Base-by-base conservation (phyloP, 2,329 filamentous ascomycete genomes). In the Colletotrichum brevisporum region DNA sequence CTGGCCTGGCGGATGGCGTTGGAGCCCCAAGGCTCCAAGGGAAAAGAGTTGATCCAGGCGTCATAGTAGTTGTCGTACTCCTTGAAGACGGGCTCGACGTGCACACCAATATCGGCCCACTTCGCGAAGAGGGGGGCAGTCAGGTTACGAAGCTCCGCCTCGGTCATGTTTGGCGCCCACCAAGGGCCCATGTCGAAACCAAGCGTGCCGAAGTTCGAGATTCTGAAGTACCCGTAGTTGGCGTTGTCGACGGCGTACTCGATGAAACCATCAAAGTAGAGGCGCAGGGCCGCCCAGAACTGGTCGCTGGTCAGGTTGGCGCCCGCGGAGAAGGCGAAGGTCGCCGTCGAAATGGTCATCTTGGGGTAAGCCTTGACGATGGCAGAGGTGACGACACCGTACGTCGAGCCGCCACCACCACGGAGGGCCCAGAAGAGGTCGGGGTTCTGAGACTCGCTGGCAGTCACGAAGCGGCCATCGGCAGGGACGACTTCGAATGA, bases 341-440 rank as follows among this genome's bases (percentile, higher is more conserved):
- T 82, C 1, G 83, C 80, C 2, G 83, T 86, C 1, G 82, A 79
- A 3, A 84, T 79, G 0, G 77, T 76, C 5, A 75, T 75, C 66
- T 85, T 82, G 1, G 80, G 77, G 74, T 89, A 80, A 2, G 84
- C 82, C 72, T 85, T 86, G 48, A 85, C 79, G 0, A 86, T 90
- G 74, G 90, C 80, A 1, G 85, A 87, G 8, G 83, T 76, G 1
- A 91, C 87, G 2, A 90, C 81, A 3, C 82, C 89, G 71, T 84
- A 71, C 2, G 80, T 82, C 69, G 77, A 79, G 18, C 79, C 79
- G 26, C 83, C 84, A 5, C 81, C 71, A 15, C 89, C 89, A 68
- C 86, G 79, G 68, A 91, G 81, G 0, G 90, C 90, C 90, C 89
- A 92, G 76, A 90, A 92, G 0, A 92, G 77, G 61, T 92, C 89